Evolutionary conservation across 106 monocot genomes (phyloP).

Genomic region (Allium sativum): DNA sequence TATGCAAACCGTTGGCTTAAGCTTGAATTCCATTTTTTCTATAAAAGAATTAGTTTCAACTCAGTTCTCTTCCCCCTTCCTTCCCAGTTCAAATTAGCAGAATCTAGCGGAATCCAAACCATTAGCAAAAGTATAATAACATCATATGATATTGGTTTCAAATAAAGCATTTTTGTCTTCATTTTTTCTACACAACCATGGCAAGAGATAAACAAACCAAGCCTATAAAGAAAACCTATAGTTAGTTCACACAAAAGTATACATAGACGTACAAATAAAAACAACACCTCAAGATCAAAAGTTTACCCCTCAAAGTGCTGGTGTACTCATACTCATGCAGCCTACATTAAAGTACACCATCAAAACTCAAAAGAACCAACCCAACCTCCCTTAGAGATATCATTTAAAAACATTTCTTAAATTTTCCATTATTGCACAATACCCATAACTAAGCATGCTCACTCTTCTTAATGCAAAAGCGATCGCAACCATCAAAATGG

Average conservation of each 20-base stretch:
- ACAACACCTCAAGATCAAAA: neutral
- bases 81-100: no score
- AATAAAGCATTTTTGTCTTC: no score
- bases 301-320: neutral
- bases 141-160: no score
- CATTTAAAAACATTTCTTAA: neutral
- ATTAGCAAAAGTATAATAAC: no score
- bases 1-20: no score
- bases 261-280: neutral
- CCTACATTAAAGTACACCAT: neutral
- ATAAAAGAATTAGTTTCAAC: no score
- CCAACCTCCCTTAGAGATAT: neutral
- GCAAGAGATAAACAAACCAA: no score
- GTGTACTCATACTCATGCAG: slow-evolving; percentile 4
- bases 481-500: slow-evolving; percentile 3
- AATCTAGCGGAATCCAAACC: no score
- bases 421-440: neutral
- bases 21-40: no score
- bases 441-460: slow-evolving; percentile 5
- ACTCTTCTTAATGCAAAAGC: neutral
- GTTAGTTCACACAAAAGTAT: neutral
- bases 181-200: no score
- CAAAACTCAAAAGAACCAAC: slow-evolving; percentile 1
- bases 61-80: no score
- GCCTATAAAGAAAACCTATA: no score